Percentiles rank a stretch among this genome's conserved stretches.
Conservation (phyloP, 768 basidiomycete species). For the Lentinula raphanica region DNA sequence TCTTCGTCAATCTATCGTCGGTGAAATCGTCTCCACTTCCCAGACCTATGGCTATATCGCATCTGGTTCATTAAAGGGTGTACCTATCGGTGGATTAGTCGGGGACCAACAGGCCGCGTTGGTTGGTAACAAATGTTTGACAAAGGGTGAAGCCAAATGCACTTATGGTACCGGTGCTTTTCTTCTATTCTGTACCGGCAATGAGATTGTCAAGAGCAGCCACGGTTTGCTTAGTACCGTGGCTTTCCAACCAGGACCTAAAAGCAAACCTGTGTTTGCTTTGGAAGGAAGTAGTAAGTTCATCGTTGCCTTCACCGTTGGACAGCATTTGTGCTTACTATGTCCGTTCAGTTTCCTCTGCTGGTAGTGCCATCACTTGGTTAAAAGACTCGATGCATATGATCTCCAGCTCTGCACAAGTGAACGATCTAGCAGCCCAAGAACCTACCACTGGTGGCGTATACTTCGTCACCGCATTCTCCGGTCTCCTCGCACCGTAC, state of each 20-base stretch:
- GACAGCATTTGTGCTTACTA: neutral
- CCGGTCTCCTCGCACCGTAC: slow-evolving; percentile 94
- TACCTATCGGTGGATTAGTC: slow-evolving; percentile 87
- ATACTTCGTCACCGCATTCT: slow-evolving; percentile 96
- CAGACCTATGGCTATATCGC: slow-evolving; percentile 84
- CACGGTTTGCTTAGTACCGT: slow-evolving; percentile 91
- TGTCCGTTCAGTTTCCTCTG: slow-evolving; percentile 70
- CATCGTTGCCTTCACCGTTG: neutral
- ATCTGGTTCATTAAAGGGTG: slow-evolving; percentile 60
- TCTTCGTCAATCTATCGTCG: slow-evolving; percentile 70
- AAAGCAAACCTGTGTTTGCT: slow-evolving; percentile 80
- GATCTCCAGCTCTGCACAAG: slow-evolving; percentile 74
- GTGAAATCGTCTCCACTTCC: slow-evolving; percentile 84
- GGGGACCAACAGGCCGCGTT: slow-evolving; percentile 99
- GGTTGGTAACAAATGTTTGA: slow-evolving; percentile 92
- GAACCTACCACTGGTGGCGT: slow-evolving; percentile 81
- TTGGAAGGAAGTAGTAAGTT: slow-evolving; percentile 87
- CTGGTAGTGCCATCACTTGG: slow-evolving; percentile 96
- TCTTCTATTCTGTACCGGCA: slow-evolving; percentile 90
- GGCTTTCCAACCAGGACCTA: slow-evolving; percentile 82
- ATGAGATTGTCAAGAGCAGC: slow-evolving; percentile 74
- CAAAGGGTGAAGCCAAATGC: slow-evolving; percentile 92
- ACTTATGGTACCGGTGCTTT: slow-evolving; percentile 98
- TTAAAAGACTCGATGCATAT: slow-evolving; percentile 85
- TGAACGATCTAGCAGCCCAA: slow-evolving; percentile 77